Base-by-base conservation (phyloP, 208 protist species). In the Trypanosoma mega region DNA sequence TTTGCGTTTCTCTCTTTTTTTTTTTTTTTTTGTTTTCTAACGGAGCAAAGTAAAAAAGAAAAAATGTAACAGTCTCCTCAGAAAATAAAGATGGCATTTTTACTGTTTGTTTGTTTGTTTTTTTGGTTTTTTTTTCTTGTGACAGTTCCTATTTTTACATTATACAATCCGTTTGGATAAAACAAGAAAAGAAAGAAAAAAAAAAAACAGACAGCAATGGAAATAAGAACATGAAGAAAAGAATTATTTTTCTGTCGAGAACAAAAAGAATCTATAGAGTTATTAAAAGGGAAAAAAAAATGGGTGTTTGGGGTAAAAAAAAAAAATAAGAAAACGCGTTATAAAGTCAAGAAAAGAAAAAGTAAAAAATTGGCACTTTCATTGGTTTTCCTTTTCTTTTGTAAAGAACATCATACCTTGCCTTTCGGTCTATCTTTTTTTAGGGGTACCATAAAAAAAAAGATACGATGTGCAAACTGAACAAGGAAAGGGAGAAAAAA, bases 311-410 rank as follows among this genome's bases (percentile, higher is more conserved):
- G 12, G 12, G n/a, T 27, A 29, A 11, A 51, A 3, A 51, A 3
- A 29, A 4, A 27, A 27, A 26, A 57, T 45, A 57, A 44, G 5
- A 27, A 51, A 51, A 52, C n/a, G n/a, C n/a, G n/a, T n/a, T n/a
- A n/a, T n/a, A 16, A 39, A 39, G n/a, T 27, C 6, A 11, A 51
- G 5, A 51, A 3, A 29, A 4, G 24, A 27, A 26, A 57, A 57
- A 57, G 27, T 5, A 27, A 51, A 51, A 52, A 52, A 52, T 44
- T 43, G 7, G 8, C 29, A 11, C 21, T 59, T 14, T 59, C 47
- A 9, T 30, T 6, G 34, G 34, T 39, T 39, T 39, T 39, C 8
- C 8, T 39, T 39, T 6, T 39, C 12, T 39, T 39, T 6, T 39
- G 12, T 16, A 16, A 39, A 12, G 34, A 39, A 39, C 34, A 6